Conservation (phyloP, 2,329 filamentous ascomycete species). For the Cladosporium sp. region DNA sequence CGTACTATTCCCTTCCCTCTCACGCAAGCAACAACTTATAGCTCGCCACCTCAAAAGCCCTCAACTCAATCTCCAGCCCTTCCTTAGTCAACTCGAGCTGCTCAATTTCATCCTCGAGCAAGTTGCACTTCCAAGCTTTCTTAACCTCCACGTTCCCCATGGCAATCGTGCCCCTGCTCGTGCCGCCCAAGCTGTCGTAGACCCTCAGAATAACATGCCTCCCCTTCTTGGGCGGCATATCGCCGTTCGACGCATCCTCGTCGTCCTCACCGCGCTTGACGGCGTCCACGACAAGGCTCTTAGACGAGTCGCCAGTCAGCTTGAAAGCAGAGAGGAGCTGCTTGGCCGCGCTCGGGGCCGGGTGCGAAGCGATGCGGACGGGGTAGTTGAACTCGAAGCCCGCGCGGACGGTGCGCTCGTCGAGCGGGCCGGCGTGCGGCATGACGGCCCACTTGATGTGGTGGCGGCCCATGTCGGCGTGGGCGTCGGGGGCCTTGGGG, state of each 20-base stretch:
- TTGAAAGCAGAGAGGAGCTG: conserved; percentile 52
- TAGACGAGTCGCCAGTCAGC: conserved; percentile 39
- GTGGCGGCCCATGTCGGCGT: conserved; percentile 84
- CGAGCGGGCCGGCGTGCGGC: conserved; percentile 69
- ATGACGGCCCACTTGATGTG: conserved; percentile 85
- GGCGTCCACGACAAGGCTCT: conserved; percentile 69
- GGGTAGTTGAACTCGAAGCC: conserved; percentile 90
- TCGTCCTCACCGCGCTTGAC: conserved; percentile 74
- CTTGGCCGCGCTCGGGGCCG: conserved; percentile 22
- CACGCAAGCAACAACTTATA: conserved; percentile 29
- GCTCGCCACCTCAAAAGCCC: conserved; percentile 35
- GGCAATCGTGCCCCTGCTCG: conserved; percentile 62
- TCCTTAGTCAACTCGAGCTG: conserved; percentile 48
- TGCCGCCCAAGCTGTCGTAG: conserved; percentile 84
- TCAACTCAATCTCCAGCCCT: conserved; percentile 33
- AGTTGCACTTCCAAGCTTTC: conserved; percentile 74
- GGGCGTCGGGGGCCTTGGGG: conserved; percentile 85
- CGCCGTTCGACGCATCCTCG: conserved; percentile 46
- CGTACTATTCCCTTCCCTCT: background rate
- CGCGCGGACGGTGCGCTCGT: conserved; percentile 68
- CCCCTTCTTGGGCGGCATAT: conserved; percentile 54
- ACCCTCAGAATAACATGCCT: conserved; percentile 76
- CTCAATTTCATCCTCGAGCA: conserved; percentile 80
- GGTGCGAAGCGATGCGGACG: conserved; percentile 49
- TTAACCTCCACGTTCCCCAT: conserved; percentile 63